Evolutionary conservation across 768 basidiomycete genomes (phyloP).

Genomic region (Mycena capillaripes): DNA sequence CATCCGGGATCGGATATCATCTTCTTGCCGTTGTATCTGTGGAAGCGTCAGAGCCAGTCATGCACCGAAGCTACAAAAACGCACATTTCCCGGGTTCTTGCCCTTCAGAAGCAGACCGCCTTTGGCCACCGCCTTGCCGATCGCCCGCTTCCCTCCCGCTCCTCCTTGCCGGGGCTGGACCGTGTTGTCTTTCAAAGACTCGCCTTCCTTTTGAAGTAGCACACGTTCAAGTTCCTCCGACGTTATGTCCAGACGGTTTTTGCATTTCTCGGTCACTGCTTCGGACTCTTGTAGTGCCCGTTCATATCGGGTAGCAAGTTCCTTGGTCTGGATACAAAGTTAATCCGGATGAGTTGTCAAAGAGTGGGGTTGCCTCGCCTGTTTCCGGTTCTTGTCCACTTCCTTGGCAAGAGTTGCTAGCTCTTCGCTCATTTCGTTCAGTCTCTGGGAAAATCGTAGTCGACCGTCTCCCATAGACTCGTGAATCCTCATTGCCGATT

Average conservation of each 20-base stretch:
- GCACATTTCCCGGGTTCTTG: constrained; percentile 90
- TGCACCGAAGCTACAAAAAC: constrained; percentile 31
- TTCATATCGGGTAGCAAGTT: constrained; percentile 90
- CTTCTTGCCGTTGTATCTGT: constrained; percentile 93
- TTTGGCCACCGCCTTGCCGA: constrained; percentile 93
- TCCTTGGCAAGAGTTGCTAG: constrained; percentile 87
- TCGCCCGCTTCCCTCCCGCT: constrained; percentile 80
- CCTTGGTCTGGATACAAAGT: constrained; percentile 77
- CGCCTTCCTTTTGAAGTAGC: constrained; percentile 95
- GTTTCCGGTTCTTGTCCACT: constrained; percentile 94
- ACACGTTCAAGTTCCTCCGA: constrained; percentile 96
- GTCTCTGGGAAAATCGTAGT: constrained; percentile 84
- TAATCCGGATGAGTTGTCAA: constrained; percentile 19
- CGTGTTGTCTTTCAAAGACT: constrained; percentile 86
- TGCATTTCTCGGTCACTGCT: constrained; percentile 87
- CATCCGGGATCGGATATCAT: constrained; percentile 91
- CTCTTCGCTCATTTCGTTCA: constrained; percentile 99
- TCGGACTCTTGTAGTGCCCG: constrained; percentile 91
- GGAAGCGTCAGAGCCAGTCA: constrained; percentile 25
- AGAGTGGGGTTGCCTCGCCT: constrained; percentile 60
- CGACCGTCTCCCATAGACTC: constrained; percentile 93
- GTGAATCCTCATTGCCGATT: constrained; percentile 88
- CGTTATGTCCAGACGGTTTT: constrained; percentile 85
- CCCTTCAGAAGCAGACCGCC: constrained; percentile 92
- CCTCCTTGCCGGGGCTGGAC: constrained; percentile 75